Evolutionary conservation across 345 rosid genomes (phyloP), one percentile per base, ranked within the genome.

Genomic region (Salix purpurea): DNA sequence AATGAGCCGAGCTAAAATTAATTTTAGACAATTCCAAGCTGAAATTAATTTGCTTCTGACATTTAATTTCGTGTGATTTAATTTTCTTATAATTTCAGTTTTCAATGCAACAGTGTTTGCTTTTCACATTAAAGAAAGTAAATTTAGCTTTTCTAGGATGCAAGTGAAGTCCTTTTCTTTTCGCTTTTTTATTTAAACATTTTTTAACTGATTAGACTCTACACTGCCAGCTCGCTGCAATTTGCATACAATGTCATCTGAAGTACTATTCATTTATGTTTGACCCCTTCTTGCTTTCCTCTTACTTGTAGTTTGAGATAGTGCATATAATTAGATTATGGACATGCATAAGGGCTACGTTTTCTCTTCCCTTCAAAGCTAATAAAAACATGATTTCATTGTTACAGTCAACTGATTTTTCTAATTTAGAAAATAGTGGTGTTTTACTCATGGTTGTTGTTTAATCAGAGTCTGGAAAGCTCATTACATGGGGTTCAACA

Each of bases 401-500:
- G 19, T 26, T 68, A 39, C 66, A 7, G 40, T 71, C 24, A 39
- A 67, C 24, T 61, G 21, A 8, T 48, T 52, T 12, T 24, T 36
- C 21, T 39, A 65, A 34, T 68, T 73, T 67, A n/a, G 39, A 32
- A 72, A 69, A 24, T 14, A 40, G 19, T 16, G 5, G 50, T 37
- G 26, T 37, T 67, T 74, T 48, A 60, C 66, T 71, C 21, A n/a
- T 77, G 39, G 36, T 76, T 73, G 61, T 68, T 71, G 52, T 67
- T 73, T 69, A 52, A 82, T 74, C 89, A 96, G 99, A 91, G 52
- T 87, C 92, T 10, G 94, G 99, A 81, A 94, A 90, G 94, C 97
- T 96, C 37, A 90, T 96, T 65, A 94, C 99, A 15, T 96, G 99
- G 99, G 99, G 99, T 50, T 96, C 98, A 56, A 88, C 98, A 14